phyloP scores from a whole-genome alignment of 164 flowering plant species.

The Taxillus chinensis region DNA sequence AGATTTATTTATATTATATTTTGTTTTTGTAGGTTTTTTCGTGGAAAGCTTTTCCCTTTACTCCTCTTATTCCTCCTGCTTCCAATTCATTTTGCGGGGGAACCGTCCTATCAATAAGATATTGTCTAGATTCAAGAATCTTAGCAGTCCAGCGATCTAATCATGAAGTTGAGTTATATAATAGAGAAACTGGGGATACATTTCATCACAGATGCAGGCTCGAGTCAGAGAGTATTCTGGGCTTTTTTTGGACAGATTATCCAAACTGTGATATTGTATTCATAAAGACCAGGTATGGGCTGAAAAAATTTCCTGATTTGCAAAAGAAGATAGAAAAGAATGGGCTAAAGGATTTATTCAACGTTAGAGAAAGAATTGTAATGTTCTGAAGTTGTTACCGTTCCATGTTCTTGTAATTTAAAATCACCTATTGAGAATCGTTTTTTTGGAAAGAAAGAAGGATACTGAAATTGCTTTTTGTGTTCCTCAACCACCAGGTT shows the following conservation, averaged over 20 bases:
- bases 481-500: too few relatives aligned
- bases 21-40: constrained; percentile 46
- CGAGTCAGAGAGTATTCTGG: constrained; percentile 75
- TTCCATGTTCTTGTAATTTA: background rate
- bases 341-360: constrained; percentile 9
- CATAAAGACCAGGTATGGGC: constrained; percentile 65
- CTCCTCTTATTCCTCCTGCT: constrained; percentile 39
- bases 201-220: constrained; percentile 48
- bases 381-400: too few relatives aligned
- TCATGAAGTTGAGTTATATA: constrained; percentile 61
- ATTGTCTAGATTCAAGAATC: constrained; percentile 68
- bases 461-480: too few relatives aligned
- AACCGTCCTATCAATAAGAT: constrained; percentile 56
- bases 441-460: too few relatives aligned
- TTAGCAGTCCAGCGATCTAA: constrained; percentile 74
- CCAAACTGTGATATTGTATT: constrained; percentile 66
- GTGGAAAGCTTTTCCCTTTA: constrained; percentile 63
- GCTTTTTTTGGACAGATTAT: constrained; percentile 95
- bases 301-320: too few relatives aligned
- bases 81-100: constrained; percentile 71
- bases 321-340: too few relatives aligned
- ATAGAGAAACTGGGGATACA: constrained; percentile 53
- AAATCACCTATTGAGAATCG: too few relatives aligned
- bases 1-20: constrained; percentile 1
- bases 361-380: background rate